A percentile compares a stretch with the other conserved stretches of the same genome.
Conservation (phyloP, 116 monocot species). For the Papilionanthe hybrid region DNA sequence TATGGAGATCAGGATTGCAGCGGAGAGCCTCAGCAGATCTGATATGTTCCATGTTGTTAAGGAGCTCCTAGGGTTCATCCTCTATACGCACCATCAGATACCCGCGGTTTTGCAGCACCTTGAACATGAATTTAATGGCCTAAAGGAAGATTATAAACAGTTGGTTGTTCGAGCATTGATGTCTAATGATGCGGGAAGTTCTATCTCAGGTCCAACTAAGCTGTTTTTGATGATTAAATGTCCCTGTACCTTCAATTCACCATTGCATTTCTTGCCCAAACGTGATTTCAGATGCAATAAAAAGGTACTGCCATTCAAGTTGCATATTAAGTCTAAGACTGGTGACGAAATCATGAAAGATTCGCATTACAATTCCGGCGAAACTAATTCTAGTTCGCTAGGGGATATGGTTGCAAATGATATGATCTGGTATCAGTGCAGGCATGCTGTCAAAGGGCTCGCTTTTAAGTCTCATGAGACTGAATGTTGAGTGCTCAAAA, state of each 20-base stretch:
- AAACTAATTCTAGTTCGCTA: not conserved
- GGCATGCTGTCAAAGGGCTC: slow-evolving; percentile 53
- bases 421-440: slow-evolving; percentile 76
- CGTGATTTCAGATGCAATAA: slow-evolving; percentile 76
- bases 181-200: too few relatives aligned
- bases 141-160: slow-evolving; percentile 50
- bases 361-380: slow-evolving; percentile 4
- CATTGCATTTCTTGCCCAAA: slow-evolving; percentile 82
- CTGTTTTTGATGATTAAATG: slow-evolving; percentile 63
- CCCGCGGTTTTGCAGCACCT: slow-evolving; percentile 80
- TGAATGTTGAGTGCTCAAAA: slow-evolving; percentile 22
- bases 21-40: slow-evolving; percentile 29
- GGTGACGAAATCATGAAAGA: slow-evolving; percentile 16
- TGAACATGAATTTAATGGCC: slow-evolving; percentile 62
- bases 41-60: slow-evolving; percentile 79
- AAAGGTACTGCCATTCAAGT: slow-evolving; percentile 59
- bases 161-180: slow-evolving; percentile 5
- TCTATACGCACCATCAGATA: slow-evolving; percentile 91
- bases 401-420: slow-evolving; percentile 28
- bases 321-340: slow-evolving; percentile 54
- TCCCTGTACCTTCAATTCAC: slow-evolving; percentile 53
- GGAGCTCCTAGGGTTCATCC: slow-evolving; percentile 88
- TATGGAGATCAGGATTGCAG: slow-evolving; percentile 33
- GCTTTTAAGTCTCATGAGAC: slow-evolving; percentile 34
- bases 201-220: too few relatives aligned